Evolutionary conservation across 2,329 filamentous ascomycete genomes (phyloP).

Genomic region (Diplodia scrobiculata): DNA sequence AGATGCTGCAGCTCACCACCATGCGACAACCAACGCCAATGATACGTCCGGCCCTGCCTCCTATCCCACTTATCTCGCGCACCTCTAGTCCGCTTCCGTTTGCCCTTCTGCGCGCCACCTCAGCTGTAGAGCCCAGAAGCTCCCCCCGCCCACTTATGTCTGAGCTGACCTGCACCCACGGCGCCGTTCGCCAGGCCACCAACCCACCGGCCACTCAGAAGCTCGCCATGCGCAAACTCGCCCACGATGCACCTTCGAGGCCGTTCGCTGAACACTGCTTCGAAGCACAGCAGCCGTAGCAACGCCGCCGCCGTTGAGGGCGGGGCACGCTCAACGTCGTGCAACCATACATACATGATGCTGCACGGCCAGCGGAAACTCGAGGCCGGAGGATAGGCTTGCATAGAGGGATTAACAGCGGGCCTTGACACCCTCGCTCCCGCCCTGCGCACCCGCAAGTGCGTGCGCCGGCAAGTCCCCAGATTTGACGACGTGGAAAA

Average conservation of each 20-base stretch:
- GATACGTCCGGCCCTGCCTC: conserved; percentile 4
- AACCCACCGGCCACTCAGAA: background rate
- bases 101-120: background rate
- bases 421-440: background rate
- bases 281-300: no score
- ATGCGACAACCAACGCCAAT: background rate
- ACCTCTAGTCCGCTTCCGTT: background rate
- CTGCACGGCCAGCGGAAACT: background rate
- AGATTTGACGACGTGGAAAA: conserved; percentile 4
- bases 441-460: conserved; percentile 3
- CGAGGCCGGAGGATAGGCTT: background rate
- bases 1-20: conserved; percentile 21
- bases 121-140: background rate
- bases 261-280: background rate
- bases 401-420: conserved; percentile 1
- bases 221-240: background rate
- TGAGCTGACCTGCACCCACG: background rate
- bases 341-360: background rate
- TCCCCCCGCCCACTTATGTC: background rate
- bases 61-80: conserved; percentile 16
- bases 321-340: conserved; percentile 6
- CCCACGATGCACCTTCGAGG: conserved; percentile 10
- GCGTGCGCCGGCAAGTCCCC: conserved; percentile 15
- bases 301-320: background rate
- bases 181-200: conserved; percentile 8